Evolutionary conservation across 495 filamentous ascomycete genomes (phyloP).

Genomic region (Daldinia bambusicola): DNA sequence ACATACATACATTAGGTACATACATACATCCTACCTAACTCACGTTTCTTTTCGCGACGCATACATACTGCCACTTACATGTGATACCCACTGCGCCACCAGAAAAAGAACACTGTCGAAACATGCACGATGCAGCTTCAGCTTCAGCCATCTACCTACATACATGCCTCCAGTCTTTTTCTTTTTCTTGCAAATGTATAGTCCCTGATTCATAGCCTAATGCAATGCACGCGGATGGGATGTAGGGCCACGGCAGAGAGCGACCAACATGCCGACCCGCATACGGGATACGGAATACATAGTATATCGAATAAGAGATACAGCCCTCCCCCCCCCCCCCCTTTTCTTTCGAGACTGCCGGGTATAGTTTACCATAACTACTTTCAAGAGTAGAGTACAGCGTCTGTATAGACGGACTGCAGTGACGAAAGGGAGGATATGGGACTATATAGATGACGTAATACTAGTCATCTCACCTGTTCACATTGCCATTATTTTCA

Average conservation of each 20-base stretch:
- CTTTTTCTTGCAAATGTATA: too few species aligned
- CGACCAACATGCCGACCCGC: conserved; percentile 18
- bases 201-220: too few species aligned
- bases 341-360: conserved; percentile 15
- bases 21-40: not conserved
- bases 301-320: not conserved
- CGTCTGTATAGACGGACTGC: conserved; percentile 1
- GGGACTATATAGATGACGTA: not conserved
- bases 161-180: too few species aligned
- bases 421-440: not conserved
- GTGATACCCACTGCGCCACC: conserved; percentile 28
- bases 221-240: conserved; percentile 2
- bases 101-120: conserved; percentile 11
- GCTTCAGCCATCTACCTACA: too few species aligned
- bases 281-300: conserved; percentile 3
- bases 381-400: conserved; percentile 26
- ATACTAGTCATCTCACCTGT: not conserved
- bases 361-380: conserved; percentile 9
- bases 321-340: not conserved
- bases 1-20: too few species aligned
- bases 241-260: conserved; percentile 35
- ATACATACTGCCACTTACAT: conserved; percentile 15
- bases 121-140: not conserved
- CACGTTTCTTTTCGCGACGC: conserved; percentile 14
- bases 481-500: not conserved